Evolutionary conservation across 257 asterid species (phyloP).

Genomic region (Solanum pennellii): DNA sequence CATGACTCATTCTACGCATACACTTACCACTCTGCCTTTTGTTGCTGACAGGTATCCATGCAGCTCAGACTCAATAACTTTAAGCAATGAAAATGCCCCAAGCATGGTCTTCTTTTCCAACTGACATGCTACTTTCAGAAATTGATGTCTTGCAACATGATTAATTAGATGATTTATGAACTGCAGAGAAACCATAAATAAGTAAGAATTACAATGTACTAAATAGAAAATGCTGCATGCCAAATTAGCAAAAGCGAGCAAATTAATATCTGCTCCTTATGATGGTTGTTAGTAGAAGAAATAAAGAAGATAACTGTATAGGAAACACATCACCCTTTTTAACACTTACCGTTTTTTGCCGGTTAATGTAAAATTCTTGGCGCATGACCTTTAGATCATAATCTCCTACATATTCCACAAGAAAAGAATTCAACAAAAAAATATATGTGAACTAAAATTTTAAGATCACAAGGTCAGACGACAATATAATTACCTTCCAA

Average conservation of each 20-base stretch:
- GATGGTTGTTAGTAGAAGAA: background rate
- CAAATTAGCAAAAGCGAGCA: background rate
- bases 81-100: slow-evolving; percentile 84
- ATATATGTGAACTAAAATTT: background rate
- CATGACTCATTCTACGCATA: background rate
- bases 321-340: background rate
- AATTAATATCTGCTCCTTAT: background rate
- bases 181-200: slow-evolving; percentile 29
- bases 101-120: slow-evolving; percentile 93
- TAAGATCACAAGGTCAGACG: background rate
- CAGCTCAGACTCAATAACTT: slow-evolving; percentile 83
- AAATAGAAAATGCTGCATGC: background rate
- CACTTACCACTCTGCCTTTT: slow-evolving; percentile 82
- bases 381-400: slow-evolving; percentile 99
- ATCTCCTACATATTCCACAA: slow-evolving; percentile 47
- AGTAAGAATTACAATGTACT: background rate
- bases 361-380: slow-evolving; percentile 85
- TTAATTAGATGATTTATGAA: slow-evolving; percentile 82
- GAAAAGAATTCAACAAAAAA: background rate
- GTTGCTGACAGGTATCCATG: slow-evolving; percentile 88
- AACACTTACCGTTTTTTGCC: slow-evolving; percentile 75
- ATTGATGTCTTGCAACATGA: slow-evolving; percentile 82
- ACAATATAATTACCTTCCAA: slow-evolving; percentile 57
- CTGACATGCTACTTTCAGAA: slow-evolving; percentile 87
- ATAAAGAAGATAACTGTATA: background rate